Base-by-base conservation (phyloP, 164 flowering plant species). In the Magnolia changhungtana region DNA sequence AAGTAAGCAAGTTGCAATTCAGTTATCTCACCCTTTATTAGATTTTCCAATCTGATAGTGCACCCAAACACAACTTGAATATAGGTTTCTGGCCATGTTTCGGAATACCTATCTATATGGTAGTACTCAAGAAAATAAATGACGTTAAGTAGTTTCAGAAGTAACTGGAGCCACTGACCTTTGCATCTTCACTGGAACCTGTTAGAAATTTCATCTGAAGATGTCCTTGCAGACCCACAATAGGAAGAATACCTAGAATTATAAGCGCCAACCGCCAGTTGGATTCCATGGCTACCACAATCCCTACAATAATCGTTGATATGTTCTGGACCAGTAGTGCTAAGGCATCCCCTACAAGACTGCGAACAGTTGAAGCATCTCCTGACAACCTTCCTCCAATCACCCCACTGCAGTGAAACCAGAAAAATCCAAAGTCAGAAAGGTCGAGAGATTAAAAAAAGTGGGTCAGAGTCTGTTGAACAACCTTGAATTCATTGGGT, bases 401-500 rank as follows among this genome's bases (percentile, higher is more conserved):
- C 50, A 79, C 75, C 0, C 85, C 77, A 65, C 81, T 82, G 1
- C 23, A 31, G 9, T 29, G 51, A n/a, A 59, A 50, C 50, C 16
- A 20, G 9, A 45, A 37, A 5, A 59, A 61, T 50, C 23, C 70
- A 27, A 6, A 27, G 11, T 13, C 14, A 63, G 66, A 29, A 55
- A 16, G n/a, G 4, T n/a, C 8, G 6, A 72, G 37, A 49, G 59
- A 51, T 50, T 49, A 27, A 45, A 24, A n/a, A 4, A 51, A 71
- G 19, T 21, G 24, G 37, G 31, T 52, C 11, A 10, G 11, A 52
- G 37, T 52, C 10, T 29, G 23, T 55, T 1, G 6, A 31, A 49
- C 27, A 11, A 89, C 91, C 94, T 92, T 77, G 94, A 87, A 78
- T 92, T 86, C 65, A 79, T 69, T 73, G 93, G 87, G 20, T 89